Evolutionary conservation across 495 filamentous ascomycete species (phyloP), one percentile per base, ranked within the genome.

Genomic region (Aspergillus sparsus): DNA sequence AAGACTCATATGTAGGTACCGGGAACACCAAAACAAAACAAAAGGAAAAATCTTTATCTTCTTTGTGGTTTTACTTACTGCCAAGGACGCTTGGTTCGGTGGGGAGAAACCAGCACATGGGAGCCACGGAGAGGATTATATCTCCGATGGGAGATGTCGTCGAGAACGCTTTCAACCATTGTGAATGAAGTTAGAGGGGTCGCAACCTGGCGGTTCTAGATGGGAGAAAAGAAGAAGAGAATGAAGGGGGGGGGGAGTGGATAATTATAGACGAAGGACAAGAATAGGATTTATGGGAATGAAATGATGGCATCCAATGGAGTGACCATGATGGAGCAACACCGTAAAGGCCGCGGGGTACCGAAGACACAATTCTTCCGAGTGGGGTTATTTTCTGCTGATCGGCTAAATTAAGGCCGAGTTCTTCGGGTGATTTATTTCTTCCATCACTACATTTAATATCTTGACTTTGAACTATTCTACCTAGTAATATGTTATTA

Each of bases 71-170:
- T 55, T 46, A 83, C 92, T 85, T 78, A 97, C 94, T 97, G 94
- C 94, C 94, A 99, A 65, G 94, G 94, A 58, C 94, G 83, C 83
- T 97, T 97, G 59, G 91, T 97, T 54, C 94, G 80, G 73, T 99
- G 94, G 42, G 94, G 94, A 8, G 94, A 97, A 13, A 98, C 94
- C 12, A 99, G 80, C 54, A 99, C 80, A 86, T 91, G 94, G 35
- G 88, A 92, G 32, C 90, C 92, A 42, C 88, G 86, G 49, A 99
- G 77, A 33, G 92, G 92, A 71, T 99, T 99, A 73, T 87, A 98
- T 64, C 94, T 87, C 62, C 95, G 81, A 71, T 99, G 94, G 34
- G 94, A 97, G 67, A 99, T 97, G 70, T 98, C 93, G 79, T 99
- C 85, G 18, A 99, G 89, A 47, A 99, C 89, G 53, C 76, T 81